Percentiles rank a stretch among this genome's conserved stretches.
Evolutionary conservation across 768 basidiomycete genomes (phyloP).

Genomic region (Kwoniella mangroviensis): DNA sequence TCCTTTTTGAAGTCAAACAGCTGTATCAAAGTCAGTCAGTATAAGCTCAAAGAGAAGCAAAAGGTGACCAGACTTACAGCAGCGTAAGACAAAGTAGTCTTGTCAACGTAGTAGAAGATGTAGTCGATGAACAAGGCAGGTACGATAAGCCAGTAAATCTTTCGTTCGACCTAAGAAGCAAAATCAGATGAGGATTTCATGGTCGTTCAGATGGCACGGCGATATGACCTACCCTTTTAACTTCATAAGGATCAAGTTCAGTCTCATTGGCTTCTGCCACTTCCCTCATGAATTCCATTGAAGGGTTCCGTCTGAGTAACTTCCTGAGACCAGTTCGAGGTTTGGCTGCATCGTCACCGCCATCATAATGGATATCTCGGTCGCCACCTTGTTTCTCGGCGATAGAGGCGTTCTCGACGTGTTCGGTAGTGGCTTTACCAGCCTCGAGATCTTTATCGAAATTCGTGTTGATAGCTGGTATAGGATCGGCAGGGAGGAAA

Average conservation of each 20-base stretch:
- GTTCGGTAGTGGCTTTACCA: constrained; percentile 29
- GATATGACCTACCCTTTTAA: constrained; percentile 31
- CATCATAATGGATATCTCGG: constrained; percentile 34
- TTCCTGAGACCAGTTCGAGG: constrained; percentile 35
- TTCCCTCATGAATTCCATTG: constrained; percentile 39
- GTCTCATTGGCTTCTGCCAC: constrained; percentile 38
- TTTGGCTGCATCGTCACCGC: constrained; percentile 28
- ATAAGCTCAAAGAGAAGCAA: too few species aligned
- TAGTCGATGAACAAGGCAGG: constrained; percentile 46
- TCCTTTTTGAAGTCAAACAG: constrained; percentile 58
- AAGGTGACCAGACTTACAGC: too few species aligned
- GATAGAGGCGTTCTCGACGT: constrained; percentile 37
- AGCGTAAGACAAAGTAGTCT: constrained; percentile 41
- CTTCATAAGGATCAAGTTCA: constrained; percentile 41
- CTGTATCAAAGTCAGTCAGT: not conserved
- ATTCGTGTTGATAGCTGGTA: not conserved
- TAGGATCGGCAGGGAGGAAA: constrained; percentile 25
- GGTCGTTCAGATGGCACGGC: too few species aligned
- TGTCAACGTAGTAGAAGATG: constrained; percentile 48
- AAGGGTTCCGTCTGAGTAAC: constrained; percentile 41
- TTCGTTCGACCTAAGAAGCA: constrained; percentile 37
- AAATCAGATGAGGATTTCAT: too few species aligned
- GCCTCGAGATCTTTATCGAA: constrained; percentile 32
- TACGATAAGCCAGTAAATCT: constrained; percentile 48
- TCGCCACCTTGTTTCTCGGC: constrained; percentile 17